A percentile compares a stretch with the other conserved stretches of the same genome.
Evolutionary conservation across 106 monocot genomes (phyloP).

Genomic region (Allium fistulosum): DNA sequence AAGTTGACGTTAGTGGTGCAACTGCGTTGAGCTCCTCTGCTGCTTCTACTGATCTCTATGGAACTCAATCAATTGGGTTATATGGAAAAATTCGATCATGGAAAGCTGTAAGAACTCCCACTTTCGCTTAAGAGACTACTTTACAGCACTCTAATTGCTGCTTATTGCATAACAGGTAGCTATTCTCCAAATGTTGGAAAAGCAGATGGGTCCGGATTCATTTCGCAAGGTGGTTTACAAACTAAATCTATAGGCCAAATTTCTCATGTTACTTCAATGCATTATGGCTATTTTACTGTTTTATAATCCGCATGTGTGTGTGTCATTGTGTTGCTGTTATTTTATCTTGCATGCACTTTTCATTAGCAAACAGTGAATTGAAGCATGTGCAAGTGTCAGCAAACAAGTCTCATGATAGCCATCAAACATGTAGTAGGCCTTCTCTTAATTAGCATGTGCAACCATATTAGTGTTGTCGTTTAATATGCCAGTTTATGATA

Average conservation of each 20-base stretch:
- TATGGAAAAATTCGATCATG: conserved; percentile 86
- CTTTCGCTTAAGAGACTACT: too few relatives aligned
- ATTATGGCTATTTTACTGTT: not conserved
- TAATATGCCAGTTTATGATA: too few relatives aligned
- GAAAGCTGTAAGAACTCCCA: conserved; percentile 72
- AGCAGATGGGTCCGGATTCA: conserved; percentile 98
- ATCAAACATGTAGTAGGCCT: too few relatives aligned
- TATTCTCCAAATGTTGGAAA: conserved; percentile 96
- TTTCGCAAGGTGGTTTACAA: conserved; percentile 63
- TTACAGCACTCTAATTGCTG: too few relatives aligned
- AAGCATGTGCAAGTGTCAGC: too few relatives aligned
- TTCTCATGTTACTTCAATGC: not conserved
- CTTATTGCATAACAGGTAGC: conserved; percentile 38
- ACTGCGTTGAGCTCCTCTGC: conserved; percentile 74
- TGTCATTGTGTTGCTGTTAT: not conserved
- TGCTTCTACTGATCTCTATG: conserved; percentile 64
- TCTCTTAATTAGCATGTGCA: too few relatives aligned
- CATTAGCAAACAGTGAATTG: too few relatives aligned
- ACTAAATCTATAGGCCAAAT: not conserved
- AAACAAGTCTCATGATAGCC: too few relatives aligned
- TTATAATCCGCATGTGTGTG: not conserved
- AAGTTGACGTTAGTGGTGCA: conserved; percentile 70
- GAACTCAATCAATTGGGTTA: conserved; percentile 82
- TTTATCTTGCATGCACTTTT: too few relatives aligned
- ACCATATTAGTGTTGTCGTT: too few relatives aligned